phyloP scores from a whole-genome alignment of 495 filamentous ascomycete species.

The Daldinia grandis region DNA sequence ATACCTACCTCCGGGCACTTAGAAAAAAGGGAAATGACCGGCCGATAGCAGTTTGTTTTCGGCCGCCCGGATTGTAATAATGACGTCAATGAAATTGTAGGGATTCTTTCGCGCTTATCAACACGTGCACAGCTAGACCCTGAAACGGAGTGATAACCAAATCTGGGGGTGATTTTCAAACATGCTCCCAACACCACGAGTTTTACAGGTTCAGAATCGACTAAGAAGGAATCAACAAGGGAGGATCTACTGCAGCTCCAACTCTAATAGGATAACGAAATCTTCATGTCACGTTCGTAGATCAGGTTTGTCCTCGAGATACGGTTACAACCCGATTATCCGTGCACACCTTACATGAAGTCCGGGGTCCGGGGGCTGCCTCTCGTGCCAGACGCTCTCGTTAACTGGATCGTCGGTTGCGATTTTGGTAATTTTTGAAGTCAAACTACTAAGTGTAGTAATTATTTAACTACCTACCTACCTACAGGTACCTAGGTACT shows the following conservation, averaged over 20 bases:
- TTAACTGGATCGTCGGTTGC: slow-evolving; percentile 8
- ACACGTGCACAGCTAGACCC: slow-evolving; percentile 36
- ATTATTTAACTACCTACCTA: too few species aligned
- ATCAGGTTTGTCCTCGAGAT: slow-evolving; percentile 21
- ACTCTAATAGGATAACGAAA: slow-evolving; percentile 27
- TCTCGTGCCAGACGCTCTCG: slow-evolving; percentile 3
- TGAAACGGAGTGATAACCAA: slow-evolving; percentile 41
- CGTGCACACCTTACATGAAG: neutral
- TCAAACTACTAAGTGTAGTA: neutral
- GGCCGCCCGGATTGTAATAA: neutral
- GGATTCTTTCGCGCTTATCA: slow-evolving; percentile 36
- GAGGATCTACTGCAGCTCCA: slow-evolving; percentile 28
- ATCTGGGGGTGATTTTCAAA: slow-evolving; percentile 39
- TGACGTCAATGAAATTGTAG: slow-evolving; percentile 27
- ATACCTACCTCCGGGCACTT: too few species aligned
- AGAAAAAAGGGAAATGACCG: neutral
- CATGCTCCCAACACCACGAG: slow-evolving; percentile 4
- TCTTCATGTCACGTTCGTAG: slow-evolving; percentile 25
- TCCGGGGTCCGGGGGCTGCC: neutral
- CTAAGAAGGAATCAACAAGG: slow-evolving; percentile 5
- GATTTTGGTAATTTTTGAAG: slow-evolving; percentile 1
- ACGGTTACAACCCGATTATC: slow-evolving; percentile 20
- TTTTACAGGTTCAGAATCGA: slow-evolving; percentile 22
- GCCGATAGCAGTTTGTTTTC: neutral
- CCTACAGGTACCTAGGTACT: too few species aligned